These are phyloP conservation scores for Trichoderma brevicompactum DNA, from an alignment of 2,329 filamentous ascomycete species.

Conservation along the genomic window DNA sequence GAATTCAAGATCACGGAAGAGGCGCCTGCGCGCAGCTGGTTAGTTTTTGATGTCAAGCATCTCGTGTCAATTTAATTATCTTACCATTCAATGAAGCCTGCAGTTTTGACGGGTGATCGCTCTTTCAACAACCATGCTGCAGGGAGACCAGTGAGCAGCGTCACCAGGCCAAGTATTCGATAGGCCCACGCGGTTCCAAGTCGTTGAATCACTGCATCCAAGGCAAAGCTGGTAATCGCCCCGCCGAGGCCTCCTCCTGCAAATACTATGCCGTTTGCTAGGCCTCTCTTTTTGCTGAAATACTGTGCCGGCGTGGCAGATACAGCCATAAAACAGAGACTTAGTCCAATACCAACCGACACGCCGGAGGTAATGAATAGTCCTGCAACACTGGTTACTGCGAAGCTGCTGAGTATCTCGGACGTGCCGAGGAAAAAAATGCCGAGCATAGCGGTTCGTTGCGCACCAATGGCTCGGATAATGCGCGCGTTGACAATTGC, in stretches of 20 bases:
- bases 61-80: background rate
- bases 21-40: slow-evolving; percentile 37
- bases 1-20: slow-evolving; percentile 57
- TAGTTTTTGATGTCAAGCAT: background rate
- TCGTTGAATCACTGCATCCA: slow-evolving; percentile 48
- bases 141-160: slow-evolving; percentile 56
- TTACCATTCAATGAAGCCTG: slow-evolving; percentile 44
- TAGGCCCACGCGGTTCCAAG: slow-evolving; percentile 54
- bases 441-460: slow-evolving; percentile 51
- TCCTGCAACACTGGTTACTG: slow-evolving; percentile 36
- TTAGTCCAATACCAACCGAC: slow-evolving; percentile 36
- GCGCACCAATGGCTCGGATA: slow-evolving; percentile 54
- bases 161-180: slow-evolving; percentile 54
- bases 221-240: slow-evolving; percentile 50
- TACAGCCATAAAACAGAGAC: slow-evolving; percentile 40
- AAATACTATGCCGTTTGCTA: slow-evolving; percentile 56
- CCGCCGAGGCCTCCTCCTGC: slow-evolving; percentile 57
- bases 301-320: slow-evolving; percentile 55
- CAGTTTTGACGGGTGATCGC: slow-evolving; percentile 44
- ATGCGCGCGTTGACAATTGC: slow-evolving; percentile 58
- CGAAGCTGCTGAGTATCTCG: slow-evolving; percentile 43
- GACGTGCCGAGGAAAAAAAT: slow-evolving; percentile 55
- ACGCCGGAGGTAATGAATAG: slow-evolving; percentile 38
- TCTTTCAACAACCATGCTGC: slow-evolving; percentile 56
- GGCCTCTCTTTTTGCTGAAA: slow-evolving; percentile 53